A percentile compares a stretch with the other conserved stretches of the same genome.
Conservation (phyloP, 345 rosid genomes). For the Populus ilicifolia region DNA sequence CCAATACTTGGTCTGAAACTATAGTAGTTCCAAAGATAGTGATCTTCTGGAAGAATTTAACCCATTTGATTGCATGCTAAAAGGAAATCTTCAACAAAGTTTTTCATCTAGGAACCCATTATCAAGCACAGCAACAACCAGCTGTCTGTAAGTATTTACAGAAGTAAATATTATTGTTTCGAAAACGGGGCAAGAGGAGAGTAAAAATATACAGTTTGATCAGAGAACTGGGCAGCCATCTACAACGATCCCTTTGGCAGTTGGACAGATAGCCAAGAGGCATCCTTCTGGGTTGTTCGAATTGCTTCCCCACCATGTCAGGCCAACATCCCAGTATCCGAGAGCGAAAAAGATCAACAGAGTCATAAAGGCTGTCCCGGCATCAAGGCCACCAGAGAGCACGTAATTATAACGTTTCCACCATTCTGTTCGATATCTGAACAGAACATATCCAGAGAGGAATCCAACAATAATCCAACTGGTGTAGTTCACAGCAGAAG, state of each 20-base stretch:
- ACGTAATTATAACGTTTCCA: slow-evolving; percentile 74
- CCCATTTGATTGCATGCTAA: no score
- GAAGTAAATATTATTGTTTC: neutral
- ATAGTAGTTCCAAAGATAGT: no score
- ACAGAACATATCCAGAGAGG: slow-evolving; percentile 51
- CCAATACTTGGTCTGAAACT: no score
- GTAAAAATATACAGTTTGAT: neutral
- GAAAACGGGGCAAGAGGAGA: neutral
- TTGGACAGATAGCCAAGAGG: slow-evolving; percentile 63
- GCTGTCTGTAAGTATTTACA: neutral
- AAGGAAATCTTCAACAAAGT: no score
- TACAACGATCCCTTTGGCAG: slow-evolving; percentile 47
- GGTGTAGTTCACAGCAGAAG: slow-evolving; percentile 62
- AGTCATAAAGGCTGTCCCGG: slow-evolving; percentile 70
- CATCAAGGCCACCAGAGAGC: slow-evolving; percentile 68
- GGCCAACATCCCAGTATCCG: slow-evolving; percentile 31
- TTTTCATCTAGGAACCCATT: no score
- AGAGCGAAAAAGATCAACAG: slow-evolving; percentile 49
- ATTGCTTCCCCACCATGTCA: slow-evolving; percentile 75
- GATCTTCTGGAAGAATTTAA: no score
- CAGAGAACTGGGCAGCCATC: slow-evolving; percentile 57
- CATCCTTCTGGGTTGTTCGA: slow-evolving; percentile 51
- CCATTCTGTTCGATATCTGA: slow-evolving; percentile 39
- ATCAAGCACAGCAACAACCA: neutral
- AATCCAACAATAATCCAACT: slow-evolving; percentile 62